These are phyloP conservation scores for Tulasnella sp. DNA, from an alignment of 768 basidiomycete genomes.

Conservation along the genomic window DNA sequence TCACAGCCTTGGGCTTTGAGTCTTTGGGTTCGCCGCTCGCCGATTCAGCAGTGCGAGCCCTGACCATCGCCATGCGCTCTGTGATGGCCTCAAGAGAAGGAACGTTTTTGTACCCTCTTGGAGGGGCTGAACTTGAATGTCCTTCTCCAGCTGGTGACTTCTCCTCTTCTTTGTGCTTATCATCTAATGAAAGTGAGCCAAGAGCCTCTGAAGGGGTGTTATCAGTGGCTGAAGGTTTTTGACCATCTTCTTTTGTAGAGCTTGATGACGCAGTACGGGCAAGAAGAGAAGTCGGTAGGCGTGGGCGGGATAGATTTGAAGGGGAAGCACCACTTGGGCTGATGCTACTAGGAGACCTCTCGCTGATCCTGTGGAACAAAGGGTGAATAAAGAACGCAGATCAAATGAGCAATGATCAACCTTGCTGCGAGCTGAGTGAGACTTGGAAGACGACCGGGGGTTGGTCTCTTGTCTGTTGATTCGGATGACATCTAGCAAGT, in stretches of 20 bases:
- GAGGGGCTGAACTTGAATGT: conserved; percentile 16
- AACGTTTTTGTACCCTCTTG: conserved; percentile 74
- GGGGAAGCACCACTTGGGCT: conserved; percentile 1
- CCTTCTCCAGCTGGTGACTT: conserved; percentile 1
- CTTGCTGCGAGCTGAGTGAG: conserved; percentile 15
- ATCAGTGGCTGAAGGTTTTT: conserved; percentile 55
- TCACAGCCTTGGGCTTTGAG: conserved; percentile 35
- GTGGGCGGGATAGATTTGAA: conserved; percentile 3
- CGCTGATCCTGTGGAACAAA: neutral
- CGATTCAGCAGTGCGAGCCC: conserved; percentile 42
- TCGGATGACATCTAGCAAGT: too few species aligned
- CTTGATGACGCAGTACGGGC: conserved; percentile 26
- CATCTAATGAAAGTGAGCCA: conserved; percentile 21
- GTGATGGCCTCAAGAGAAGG: conserved; percentile 78
- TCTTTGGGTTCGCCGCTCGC: conserved; percentile 1
- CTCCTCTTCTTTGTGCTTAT: conserved; percentile 18
- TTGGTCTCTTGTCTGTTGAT: too few species aligned
- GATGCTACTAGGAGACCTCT: neutral
- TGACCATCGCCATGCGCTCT: conserved; percentile 53
- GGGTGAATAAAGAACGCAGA: neutral
- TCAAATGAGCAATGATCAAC: neutral
- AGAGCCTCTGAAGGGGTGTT: conserved; percentile 42
- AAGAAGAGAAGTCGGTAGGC: conserved; percentile 16
- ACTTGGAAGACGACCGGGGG: conserved; percentile 9
- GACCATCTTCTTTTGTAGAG: conserved; percentile 35